phyloP scores from a whole-genome alignment of 192 early-diverging fungal species.

The Allomyces macrogynus region DNA sequence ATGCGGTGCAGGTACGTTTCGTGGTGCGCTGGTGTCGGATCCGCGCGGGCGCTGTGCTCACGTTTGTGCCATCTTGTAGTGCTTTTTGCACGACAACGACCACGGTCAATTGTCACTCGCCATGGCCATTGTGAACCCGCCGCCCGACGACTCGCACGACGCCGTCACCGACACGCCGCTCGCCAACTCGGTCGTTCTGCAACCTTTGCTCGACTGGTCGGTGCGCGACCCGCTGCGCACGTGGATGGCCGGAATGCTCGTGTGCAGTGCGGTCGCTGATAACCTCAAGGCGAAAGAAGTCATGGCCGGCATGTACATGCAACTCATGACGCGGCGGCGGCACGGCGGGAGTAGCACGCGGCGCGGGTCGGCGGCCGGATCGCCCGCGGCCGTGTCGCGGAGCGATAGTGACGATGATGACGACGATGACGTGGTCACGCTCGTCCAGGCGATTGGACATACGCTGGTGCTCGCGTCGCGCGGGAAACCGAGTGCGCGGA shows the following conservation, averaged over 20 bases:
- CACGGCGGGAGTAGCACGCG: background rate
- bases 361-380: background rate
- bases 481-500: background rate
- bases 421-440: background rate
- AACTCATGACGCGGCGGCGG: background rate
- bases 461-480: background rate
- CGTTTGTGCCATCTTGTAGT: background rate
- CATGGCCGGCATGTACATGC: background rate
- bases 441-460: background rate
- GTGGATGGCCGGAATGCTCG: background rate
- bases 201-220: background rate
- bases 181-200: background rate
- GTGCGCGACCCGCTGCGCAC: background rate
- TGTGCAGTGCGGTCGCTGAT: background rate
- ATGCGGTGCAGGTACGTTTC: background rate
- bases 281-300: background rate
- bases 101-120: background rate
- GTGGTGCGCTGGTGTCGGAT: no score
- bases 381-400: background rate
- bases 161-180: background rate
- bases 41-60: no score
- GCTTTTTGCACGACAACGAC: background rate
- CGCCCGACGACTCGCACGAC: background rate
- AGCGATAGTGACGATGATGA: background rate
- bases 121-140: background rate